Percentiles rank a stretch among this genome's conserved stretches.
Conservation (phyloP, 129 eudicot genomes). For the Flaveria ramosissima region DNA sequence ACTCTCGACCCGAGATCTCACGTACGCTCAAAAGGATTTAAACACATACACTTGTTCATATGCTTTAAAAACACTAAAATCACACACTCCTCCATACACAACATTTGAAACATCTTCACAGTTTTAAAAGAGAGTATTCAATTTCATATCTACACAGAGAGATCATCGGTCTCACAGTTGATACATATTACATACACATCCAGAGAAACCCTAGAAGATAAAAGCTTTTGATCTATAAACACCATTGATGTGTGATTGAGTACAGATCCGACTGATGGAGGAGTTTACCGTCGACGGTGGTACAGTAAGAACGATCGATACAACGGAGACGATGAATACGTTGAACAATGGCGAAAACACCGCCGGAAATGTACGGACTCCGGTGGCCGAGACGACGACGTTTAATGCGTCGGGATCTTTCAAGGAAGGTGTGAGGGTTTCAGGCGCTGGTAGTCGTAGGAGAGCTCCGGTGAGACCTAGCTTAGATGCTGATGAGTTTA, state of each 20-base stretch:
- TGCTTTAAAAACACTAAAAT: no score
- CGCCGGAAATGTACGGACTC: conserved; percentile 45
- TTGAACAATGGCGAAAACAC: conserved; percentile 30
- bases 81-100: background rate
- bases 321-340: no score
- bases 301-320: conserved; percentile 16
- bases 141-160: background rate
- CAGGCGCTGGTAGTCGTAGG: conserved; percentile 56
- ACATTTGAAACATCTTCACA: background rate
- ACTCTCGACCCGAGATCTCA: no score
- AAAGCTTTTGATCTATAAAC: background rate
- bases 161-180: background rate
- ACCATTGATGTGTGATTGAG: conserved; percentile 44
- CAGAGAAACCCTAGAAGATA: conserved; percentile 5
- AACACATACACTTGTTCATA: no score
- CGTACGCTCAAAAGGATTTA: no score
- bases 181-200: background rate
- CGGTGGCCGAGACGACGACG: conserved; percentile 26
- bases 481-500: conserved; percentile 84
- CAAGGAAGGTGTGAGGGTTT: conserved; percentile 46
- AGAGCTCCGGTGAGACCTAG: conserved; percentile 69
- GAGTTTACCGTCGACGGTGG: conserved; percentile 56
- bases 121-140: no score
- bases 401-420: conserved; percentile 52
- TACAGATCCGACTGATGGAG: conserved; percentile 63